Evolutionary conservation across 1,284 basidiomycete species (phyloP).

Genomic region (Moesziomyces parantarcticus): DNA sequence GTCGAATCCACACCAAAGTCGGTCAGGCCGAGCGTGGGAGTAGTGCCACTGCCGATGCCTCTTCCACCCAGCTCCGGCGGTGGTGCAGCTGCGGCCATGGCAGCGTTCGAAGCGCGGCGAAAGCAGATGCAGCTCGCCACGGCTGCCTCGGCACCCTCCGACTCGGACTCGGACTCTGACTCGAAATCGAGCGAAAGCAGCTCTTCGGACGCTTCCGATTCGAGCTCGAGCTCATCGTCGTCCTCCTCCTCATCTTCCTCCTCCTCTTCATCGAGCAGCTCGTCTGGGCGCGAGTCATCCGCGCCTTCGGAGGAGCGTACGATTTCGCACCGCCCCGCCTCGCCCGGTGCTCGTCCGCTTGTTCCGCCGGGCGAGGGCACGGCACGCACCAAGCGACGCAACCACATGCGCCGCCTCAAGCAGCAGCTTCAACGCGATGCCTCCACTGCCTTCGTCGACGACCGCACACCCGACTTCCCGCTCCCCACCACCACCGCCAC

Average conservation of each 20-base stretch:
- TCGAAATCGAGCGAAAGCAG: neutral
- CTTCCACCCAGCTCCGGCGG: neutral
- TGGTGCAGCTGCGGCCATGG: slow-evolving; percentile 23
- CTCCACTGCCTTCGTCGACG: too few species aligned
- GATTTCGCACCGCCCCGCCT: neutral
- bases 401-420: slow-evolving; percentile 32
- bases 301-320: slow-evolving; percentile 20
- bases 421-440: slow-evolving; percentile 14
- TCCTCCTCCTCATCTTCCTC: slow-evolving; percentile 1
- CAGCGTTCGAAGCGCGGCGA: slow-evolving; percentile 33
- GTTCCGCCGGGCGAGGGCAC: slow-evolving; percentile 51
- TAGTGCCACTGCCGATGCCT: slow-evolving; percentile 10
- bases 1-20: neutral
- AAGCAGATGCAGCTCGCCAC: slow-evolving; percentile 12
- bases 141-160: neutral
- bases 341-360: neutral
- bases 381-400: slow-evolving; percentile 44
- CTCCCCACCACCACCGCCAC: too few species aligned
- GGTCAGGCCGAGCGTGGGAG: neutral
- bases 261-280: slow-evolving; percentile 1
- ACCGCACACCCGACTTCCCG: too few species aligned
- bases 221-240: slow-evolving; percentile 2
- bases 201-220: slow-evolving; percentile 1
- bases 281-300: too few species aligned
- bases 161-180: slow-evolving; percentile 12